Base-by-base conservation (phyloP, 495 filamentous ascomycete species). In the Clohesyomyces aquaticus region DNA sequence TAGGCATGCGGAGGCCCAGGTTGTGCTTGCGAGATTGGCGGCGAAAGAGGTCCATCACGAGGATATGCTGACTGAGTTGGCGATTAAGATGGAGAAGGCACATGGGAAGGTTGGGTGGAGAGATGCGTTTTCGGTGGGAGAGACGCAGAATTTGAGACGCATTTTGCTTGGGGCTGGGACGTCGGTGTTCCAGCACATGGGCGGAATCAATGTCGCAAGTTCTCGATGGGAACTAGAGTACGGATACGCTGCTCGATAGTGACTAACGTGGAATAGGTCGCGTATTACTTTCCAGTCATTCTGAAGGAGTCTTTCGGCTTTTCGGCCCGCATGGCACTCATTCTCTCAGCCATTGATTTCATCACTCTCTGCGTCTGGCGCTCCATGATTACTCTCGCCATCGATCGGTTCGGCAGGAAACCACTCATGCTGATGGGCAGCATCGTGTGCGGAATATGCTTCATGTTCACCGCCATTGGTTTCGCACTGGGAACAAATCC, bases 181-280 rank as follows among this genome's bases (percentile, higher is more conserved):
- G 18, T 55, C 57, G 41, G 10, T 58, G 11, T 26, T 42, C 2
- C 59, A 70, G 48, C 57, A 61, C 32, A 26, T 76, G 12, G 66
- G 67, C 2, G 83, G 83, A 11, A 76, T 80, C 54, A 85, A 83
- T 55, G 73, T 85, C n/a, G n/a, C n/a, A n/a, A n/a, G n/a, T n/a
- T n/a, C n/a, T n/a, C n/a, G n/a, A n/a, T n/a, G n/a, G n/a, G n/a
- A n/a, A n/a, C n/a, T n/a, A n/a, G n/a, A n/a, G n/a, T n/a, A n/a
- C n/a, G n/a, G n/a, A n/a, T n/a, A n/a, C n/a, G n/a, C n/a, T n/a
- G n/a, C n/a, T n/a, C n/a, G n/a, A n/a, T n/a, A n/a, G n/a, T n/a
- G n/a, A n/a, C n/a, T n/a, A n/a, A n/a, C n/a, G n/a, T n/a, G n/a
- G n/a, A n/a, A n/a, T n/a, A n/a, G 65, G 76, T 85, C 43, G 82